Evolutionary conservation across 2,329 filamentous ascomycete genomes (phyloP), one percentile per base, ranked within the genome.

Genomic region (Cladosporium sp.): DNA sequence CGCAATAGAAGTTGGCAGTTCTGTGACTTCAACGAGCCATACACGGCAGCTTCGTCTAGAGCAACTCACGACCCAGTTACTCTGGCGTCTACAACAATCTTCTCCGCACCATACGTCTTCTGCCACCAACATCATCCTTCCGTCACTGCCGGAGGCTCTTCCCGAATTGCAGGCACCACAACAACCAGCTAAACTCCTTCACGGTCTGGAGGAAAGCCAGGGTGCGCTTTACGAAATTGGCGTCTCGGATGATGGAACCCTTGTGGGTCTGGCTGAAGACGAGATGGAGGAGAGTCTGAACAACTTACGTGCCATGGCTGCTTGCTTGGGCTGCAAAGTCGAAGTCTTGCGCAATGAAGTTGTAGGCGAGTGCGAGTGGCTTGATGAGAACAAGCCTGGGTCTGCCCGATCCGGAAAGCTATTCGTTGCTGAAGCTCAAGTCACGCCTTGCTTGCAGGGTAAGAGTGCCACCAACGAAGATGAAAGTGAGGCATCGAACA

Each of bases 211-310:
- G 65, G 91, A 96, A 66, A 96, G 90, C 13, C 86, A 89, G 58
- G 93, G 93, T 4, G 93, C 93, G 1, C 70, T 97, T 43, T 99
- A 99, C 61, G 92, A 99, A 68, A 95, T 99, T 67, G 93, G 93
- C 0, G 90, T 99, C 8, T 87, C 91, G 22, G 93, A 99, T 67
- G 90, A 97, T 71, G 93, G 93, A 7, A 89, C 86, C 0, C 83
- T 99, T 52, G 82, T 96, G 37, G 93, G 93, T 0, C 75, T 99
- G 41, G 88, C 89, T 2, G 83, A 88, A 57, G 90, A 96, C 64
- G 93, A 99, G 69, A 82, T 99, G 77, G 82, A 92, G 54, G 92
- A 97, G 69, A 96, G 90, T 65, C 76, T 97, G 54, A 80, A 80
- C 37, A 96, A 91, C 51, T 72, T 99, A 32, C 82, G 84, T 54